Evolutionary conservation across 805 yeast species (phyloP).

Genomic region (Myxozyma melibiosi): DNA sequence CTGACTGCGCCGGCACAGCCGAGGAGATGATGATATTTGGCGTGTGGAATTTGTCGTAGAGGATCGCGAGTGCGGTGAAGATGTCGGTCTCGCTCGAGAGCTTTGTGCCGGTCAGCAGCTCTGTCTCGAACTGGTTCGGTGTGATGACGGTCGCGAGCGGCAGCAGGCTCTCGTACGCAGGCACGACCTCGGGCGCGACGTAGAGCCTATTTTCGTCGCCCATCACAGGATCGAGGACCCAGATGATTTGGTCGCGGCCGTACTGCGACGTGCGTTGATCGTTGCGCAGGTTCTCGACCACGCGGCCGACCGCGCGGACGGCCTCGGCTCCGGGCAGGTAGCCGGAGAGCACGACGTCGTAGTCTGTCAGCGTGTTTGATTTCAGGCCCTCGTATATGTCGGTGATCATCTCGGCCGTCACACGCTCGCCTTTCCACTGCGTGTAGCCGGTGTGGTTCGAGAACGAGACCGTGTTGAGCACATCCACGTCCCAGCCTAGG

Average conservation of each 20-base stretch:
- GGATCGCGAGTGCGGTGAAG: slow-evolving; percentile 9
- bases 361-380: slow-evolving; percentile 49
- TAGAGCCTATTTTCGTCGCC: slow-evolving; percentile 88
- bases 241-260: slow-evolving; percentile 39
- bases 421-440: slow-evolving; percentile 52
- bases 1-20: slow-evolving; percentile 42
- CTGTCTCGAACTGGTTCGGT: slow-evolving; percentile 90
- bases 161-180: slow-evolving; percentile 57
- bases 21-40: slow-evolving; percentile 72
- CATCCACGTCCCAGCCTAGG: slow-evolving; percentile 91
- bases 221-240: slow-evolving; percentile 87
- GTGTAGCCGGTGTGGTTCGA: slow-evolving; percentile 83
- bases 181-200: slow-evolving; percentile 60
- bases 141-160: slow-evolving; percentile 61
- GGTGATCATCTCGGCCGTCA: slow-evolving; percentile 50
- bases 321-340: slow-evolving; percentile 69
- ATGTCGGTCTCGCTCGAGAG: slow-evolving; percentile 40
- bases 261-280: slow-evolving; percentile 32
- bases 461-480: slow-evolving; percentile 81
- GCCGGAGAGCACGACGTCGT: slow-evolving; percentile 75
- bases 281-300: slow-evolving; percentile 44
- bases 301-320: slow-evolving; percentile 52
- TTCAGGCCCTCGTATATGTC: slow-evolving; percentile 60
- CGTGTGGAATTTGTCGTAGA: slow-evolving; percentile 46
- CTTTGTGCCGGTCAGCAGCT: slow-evolving; percentile 59